Base-by-base conservation (phyloP, 768 basidiomycete species). In the Ramaria rubella region DNA sequence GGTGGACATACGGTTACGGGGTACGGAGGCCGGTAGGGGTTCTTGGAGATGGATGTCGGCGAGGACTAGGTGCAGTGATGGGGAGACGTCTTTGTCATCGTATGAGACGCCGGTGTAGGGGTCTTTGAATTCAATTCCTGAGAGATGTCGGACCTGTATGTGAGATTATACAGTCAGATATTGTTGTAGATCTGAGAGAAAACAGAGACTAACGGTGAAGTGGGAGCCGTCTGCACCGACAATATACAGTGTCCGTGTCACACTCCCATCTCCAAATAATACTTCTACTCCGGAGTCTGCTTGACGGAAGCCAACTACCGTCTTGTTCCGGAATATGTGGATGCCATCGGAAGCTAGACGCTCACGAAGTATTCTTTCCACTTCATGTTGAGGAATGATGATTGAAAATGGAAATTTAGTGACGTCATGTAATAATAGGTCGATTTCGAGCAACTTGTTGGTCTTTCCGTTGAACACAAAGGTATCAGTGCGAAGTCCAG, bases 161-260 rank as follows among this genome's bases (percentile, higher is more conserved):
- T n/a, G n/a, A n/a, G n/a, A n/a, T n/a, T n/a, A n/a, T n/a, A n/a
- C n/a, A n/a, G n/a, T n/a, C n/a, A n/a, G n/a, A n/a, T n/a, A n/a
- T n/a, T n/a, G n/a, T n/a, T n/a, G n/a, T 8, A 7, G 24, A 19
- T 17, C 7, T 19, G 43, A 9, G 8, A 5, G 14, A 38, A 15
- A 21, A 33, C 24, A 5, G 51, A 59, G n/a, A 62, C 71, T 48
- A 61, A 80, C 80, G 30, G 63, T 60, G 1, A 79, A 81, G 54
- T 64, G 70, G 2, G 77, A 67, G 2, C 81, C 80, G 60, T 82
- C 80, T 6, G 80, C 78, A 23, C 76, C 80, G 30, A 81, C 60
- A 4, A 81, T 73, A 62, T 78, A 80, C 29, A 70, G 72, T 15
- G 79, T 65, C 3, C 64, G 70, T 36, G 81, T 70, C 15, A 67